These are phyloP conservation scores for Gyrodon lividus DNA, from an alignment of 768 basidiomycete genomes.

Conservation along the genomic window DNA sequence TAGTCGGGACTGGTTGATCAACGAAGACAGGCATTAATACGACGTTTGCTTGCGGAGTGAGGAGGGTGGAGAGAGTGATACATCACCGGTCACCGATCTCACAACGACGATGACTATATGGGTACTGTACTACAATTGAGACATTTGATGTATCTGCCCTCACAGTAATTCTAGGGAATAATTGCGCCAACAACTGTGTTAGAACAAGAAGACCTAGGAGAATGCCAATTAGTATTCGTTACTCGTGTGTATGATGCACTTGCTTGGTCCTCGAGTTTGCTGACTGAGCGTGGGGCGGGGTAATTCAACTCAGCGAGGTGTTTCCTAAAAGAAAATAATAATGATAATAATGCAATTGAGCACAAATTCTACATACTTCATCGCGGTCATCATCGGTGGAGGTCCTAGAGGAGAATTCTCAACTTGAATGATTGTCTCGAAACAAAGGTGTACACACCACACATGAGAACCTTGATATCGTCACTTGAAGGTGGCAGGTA, in stretches of 20 bases:
- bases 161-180: not conserved
- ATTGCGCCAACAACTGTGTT: conserved; percentile 1
- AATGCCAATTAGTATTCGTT: conserved; percentile 14
- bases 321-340: conserved; percentile 51
- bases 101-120: not conserved
- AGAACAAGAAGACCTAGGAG: conserved; percentile 43
- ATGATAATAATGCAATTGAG: conserved; percentile 1
- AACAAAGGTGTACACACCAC: conserved; percentile 54
- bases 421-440: not conserved
- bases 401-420: conserved; percentile 44
- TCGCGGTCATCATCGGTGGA: conserved; percentile 74
- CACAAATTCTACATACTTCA: conserved; percentile 54
- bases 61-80: no score
- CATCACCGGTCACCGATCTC: no score
- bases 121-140: not conserved
- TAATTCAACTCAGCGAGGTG: conserved; percentile 86
- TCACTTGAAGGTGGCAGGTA: conserved; percentile 63
- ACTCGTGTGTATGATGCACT: not conserved
- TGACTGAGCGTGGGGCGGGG: conserved; percentile 83
- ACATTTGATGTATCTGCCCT: no score
- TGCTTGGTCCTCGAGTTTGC: conserved; percentile 91
- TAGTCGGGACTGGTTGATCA: no score
- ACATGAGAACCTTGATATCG: conserved; percentile 85
- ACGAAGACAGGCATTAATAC: no score
- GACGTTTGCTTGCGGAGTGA: no score